These are phyloP conservation scores for Rubus parviflorus DNA, from an alignment of 306 rosid genomes.

Conservation along the genomic window DNA sequence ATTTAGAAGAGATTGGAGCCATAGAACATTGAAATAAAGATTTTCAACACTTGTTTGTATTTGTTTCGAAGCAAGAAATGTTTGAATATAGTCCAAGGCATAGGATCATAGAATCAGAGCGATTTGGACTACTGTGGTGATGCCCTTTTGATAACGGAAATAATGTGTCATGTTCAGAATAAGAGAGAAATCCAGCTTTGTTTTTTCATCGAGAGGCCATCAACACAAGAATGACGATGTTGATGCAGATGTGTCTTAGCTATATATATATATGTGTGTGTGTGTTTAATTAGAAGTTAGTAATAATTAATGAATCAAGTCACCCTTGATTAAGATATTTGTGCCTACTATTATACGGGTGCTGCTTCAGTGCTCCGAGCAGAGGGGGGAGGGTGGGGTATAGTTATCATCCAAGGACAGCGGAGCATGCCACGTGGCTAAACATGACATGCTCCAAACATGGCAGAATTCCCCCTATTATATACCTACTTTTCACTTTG, in stretches of 20 bases:
- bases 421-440: too few relatives aligned
- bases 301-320: not conserved
- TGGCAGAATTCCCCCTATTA: too few relatives aligned
- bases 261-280: not conserved
- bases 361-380: too few relatives aligned
- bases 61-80: not conserved
- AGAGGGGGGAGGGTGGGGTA: too few relatives aligned
- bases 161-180: not conserved
- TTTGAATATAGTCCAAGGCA: not conserved
- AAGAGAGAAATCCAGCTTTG: not conserved
- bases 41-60: not conserved
- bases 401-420: too few relatives aligned
- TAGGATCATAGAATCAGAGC: not conserved
- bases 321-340: not conserved
- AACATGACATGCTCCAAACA: too few relatives aligned
- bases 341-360: not conserved
- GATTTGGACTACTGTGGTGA: conserved; percentile 10
- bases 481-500: not conserved
- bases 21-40: not conserved
- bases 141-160: not conserved
- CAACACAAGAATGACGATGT: conserved; percentile 16
- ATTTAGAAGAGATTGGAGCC: conserved; percentile 7
- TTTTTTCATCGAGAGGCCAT: not conserved
- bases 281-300: not conserved
- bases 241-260: conserved; percentile 17